Evolutionary conservation across 2,329 filamentous ascomycete genomes (phyloP).

Genomic region (Capronia epimyces): DNA sequence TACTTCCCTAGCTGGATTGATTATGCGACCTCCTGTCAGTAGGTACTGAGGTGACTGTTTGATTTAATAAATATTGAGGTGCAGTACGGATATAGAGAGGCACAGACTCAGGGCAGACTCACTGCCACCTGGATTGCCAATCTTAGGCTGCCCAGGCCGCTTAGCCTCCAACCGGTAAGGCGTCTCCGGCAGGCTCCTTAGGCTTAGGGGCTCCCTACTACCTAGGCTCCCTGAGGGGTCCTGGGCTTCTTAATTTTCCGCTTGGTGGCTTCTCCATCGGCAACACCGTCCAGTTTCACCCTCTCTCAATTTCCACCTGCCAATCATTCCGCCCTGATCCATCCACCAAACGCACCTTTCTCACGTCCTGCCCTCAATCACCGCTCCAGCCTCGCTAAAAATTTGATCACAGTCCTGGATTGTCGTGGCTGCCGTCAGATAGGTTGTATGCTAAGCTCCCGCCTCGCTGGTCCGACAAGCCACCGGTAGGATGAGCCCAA

Average conservation of each 20-base stretch:
- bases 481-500: conserved; percentile 14
- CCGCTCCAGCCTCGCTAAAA: conserved; percentile 21
- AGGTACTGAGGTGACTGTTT: no score
- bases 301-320: not conserved
- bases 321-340: not conserved
- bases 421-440: conserved; percentile 7
- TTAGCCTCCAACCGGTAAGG: not conserved
- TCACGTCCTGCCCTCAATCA: conserved; percentile 6
- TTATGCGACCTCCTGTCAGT: no score
- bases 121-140: not conserved
- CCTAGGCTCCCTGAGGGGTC: not conserved
- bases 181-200: not conserved
- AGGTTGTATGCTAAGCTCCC: conserved; percentile 16
- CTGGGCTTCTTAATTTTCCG: not conserved
- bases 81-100: no score
- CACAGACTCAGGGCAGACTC: no score
- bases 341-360: not conserved
- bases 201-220: not conserved
- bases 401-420: conserved; percentile 11
- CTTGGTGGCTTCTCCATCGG: not conserved
- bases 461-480: conserved; percentile 23
- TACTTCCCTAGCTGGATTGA: no score
- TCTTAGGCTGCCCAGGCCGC: not conserved
- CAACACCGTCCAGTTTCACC: not conserved
- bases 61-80: no score